Conservation (phyloP, 2,329 filamentous ascomycete genomes). For the Chalaropsis thielavioides region DNA sequence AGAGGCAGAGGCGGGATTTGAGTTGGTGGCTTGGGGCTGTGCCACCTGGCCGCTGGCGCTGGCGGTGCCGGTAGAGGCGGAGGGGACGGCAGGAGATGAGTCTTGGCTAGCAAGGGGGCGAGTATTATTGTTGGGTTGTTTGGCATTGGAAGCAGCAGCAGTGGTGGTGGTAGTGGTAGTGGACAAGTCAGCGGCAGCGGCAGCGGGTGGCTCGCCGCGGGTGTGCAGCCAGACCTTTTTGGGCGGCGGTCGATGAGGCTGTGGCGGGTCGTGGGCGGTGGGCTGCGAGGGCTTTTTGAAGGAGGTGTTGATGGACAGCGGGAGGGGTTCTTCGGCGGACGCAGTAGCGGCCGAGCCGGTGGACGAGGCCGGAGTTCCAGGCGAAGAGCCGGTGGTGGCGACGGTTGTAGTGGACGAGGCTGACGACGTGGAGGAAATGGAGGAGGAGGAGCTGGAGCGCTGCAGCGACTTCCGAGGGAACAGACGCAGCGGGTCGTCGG, state of each 20-base stretch:
- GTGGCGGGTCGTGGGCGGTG: neutral
- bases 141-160: too few relatives aligned
- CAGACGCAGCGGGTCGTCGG: constrained; percentile 67
- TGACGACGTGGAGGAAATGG: constrained; percentile 53
- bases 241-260: constrained; percentile 1
- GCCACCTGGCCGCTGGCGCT: constrained; percentile 19
- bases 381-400: constrained; percentile 45
- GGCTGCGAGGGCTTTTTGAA: constrained; percentile 11
- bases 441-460: constrained; percentile 82
- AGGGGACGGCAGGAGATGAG: neutral
- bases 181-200: too few relatives aligned
- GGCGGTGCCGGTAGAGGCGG: neutral
- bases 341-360: too few relatives aligned
- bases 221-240: constrained; percentile 11
- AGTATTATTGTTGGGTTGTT: neutral
- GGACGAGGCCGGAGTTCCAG: constrained; percentile 39
- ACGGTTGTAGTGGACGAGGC: constrained; percentile 49
- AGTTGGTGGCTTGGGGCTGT: constrained; percentile 25
- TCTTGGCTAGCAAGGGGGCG: neutral
- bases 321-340: constrained; percentile 23
- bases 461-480: constrained; percentile 78
- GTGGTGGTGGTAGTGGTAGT: too few relatives aligned
- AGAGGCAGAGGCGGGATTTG: constrained; percentile 29
- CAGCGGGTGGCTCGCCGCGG: constrained; percentile 2
- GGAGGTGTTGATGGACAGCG: constrained; percentile 12